Conservation (phyloP, 148 eudicot species). For the Vaccinium vitisidaea region DNA sequence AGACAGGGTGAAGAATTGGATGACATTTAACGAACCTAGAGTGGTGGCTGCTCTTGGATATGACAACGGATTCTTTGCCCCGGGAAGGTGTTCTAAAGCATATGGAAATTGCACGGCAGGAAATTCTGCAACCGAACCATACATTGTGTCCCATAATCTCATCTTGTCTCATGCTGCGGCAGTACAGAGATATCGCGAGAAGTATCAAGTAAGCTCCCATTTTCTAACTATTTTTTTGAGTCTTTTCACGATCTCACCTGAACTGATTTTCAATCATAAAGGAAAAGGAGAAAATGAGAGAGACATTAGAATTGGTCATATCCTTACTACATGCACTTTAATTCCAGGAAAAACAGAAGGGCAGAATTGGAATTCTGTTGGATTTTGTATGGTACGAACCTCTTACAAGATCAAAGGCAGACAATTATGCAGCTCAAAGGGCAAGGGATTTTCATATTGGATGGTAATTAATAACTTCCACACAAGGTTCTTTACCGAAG, state of each 20-base stretch:
- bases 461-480: slow-evolving; percentile 50
- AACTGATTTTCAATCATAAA: not conserved
- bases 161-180: slow-evolving; percentile 83
- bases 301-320: not conserved
- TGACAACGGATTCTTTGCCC: slow-evolving; percentile 63
- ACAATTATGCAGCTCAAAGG: slow-evolving; percentile 87
- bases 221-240: not conserved
- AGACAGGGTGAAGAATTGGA: slow-evolving; percentile 92
- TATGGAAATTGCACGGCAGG: slow-evolving; percentile 79
- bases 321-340: not conserved
- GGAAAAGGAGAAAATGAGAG: not conserved
- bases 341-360: slow-evolving; percentile 68
- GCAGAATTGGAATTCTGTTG: slow-evolving; percentile 80
- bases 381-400: slow-evolving; percentile 98
- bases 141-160: slow-evolving; percentile 81
- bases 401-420: slow-evolving; percentile 62
- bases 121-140: slow-evolving; percentile 89
- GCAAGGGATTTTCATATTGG: slow-evolving; percentile 94
- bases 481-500: not conserved
- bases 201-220: slow-evolving; percentile 53
- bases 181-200: slow-evolving; percentile 76
- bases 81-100: slow-evolving; percentile 80
- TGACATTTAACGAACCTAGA: slow-evolving; percentile 90
- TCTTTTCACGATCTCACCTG: not conserved
- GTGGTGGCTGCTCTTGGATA: slow-evolving; percentile 86